These are phyloP conservation scores for Zoysia japonica DNA, from an alignment of 176 grass and related monocot genomes.

Conservation along the genomic window DNA sequence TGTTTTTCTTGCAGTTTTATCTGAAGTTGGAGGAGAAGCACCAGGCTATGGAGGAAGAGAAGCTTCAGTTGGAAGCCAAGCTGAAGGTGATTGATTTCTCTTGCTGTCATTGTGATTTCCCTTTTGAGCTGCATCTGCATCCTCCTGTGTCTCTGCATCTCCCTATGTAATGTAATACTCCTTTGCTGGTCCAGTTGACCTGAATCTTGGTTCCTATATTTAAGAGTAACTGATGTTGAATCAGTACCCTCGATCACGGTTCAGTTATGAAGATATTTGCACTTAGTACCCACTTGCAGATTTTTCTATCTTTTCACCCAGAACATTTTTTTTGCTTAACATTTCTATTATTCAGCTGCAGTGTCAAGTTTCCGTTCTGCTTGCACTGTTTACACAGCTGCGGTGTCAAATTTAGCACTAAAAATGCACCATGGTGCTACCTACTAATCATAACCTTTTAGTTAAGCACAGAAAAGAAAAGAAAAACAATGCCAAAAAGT, in stretches of 20 bases:
- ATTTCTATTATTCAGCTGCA: not conserved
- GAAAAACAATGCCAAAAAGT: too few species aligned
- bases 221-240: not conserved
- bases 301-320: not conserved
- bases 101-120: not conserved
- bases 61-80: constrained; percentile 68
- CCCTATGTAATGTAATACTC: not conserved
- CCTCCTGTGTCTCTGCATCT: not conserved
- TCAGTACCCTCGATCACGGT: not conserved
- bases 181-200: not conserved
- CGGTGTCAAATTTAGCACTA: not conserved
- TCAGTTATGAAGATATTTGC: not conserved
- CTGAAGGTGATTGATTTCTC: constrained; percentile 53
- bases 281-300: not conserved
- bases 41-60: constrained; percentile 82
- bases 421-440: not conserved
- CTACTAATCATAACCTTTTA: not conserved
- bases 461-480: not conserved
- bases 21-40: constrained; percentile 95
- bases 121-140: not conserved
- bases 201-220: not conserved
- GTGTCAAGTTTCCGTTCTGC: not conserved
- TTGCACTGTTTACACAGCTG: not conserved
- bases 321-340: too few species aligned
- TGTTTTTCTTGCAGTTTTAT: constrained; percentile 63